Evolutionary conservation across 371 early-diverging fungal genomes (phyloP), one percentile per base, ranked within the genome.

Genomic region (Mortierella sp.): DNA sequence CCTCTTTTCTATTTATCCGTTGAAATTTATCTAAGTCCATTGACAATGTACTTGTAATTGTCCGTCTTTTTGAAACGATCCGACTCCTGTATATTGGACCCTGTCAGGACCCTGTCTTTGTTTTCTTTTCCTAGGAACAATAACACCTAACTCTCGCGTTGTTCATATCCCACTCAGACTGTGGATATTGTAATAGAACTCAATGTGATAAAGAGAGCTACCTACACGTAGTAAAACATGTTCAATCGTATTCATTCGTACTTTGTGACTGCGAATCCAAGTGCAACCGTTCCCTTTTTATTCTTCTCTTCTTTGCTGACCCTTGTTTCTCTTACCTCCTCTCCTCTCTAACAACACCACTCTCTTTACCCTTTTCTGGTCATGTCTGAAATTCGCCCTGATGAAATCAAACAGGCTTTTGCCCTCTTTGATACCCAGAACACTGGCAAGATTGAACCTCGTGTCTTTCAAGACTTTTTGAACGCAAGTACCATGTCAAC

Each of bases 351-450:
- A 47, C 17, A 42, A 35, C 54, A n/a, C 19, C 37, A 19, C 26
- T 63, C 31, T 26, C 34, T 23, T 34, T 22, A 28, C 43, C 40
- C 40, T 32, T 43, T 17, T 34, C 2, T n/a, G 10, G 37, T 42
- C 45, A 67, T 72, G 72, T 65, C 66, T 28, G 75, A 67, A 4
- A 59, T 74, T 51, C 56, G 47, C 51, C 35, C 66, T 35, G 93
- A 89, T 56, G 96, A 95, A 83, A 90, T 94, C 75, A 90, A 88
- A 77, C 93, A 93, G 77, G 95, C 94, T 7, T 96, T 95, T 90
- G 89, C 89, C 75, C 93, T 94, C 53, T 96, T 95, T 76, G 96
- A 96, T 88, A 91, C 91, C 84, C 89, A 94, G 84, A 92, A 91
- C 79, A 90, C 93, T 65, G 95, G 95, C 64, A 88, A 85, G 83